phyloP scores from a whole-genome alignment of 1,284 basidiomycete species.

The Ustilago nuda region DNA sequence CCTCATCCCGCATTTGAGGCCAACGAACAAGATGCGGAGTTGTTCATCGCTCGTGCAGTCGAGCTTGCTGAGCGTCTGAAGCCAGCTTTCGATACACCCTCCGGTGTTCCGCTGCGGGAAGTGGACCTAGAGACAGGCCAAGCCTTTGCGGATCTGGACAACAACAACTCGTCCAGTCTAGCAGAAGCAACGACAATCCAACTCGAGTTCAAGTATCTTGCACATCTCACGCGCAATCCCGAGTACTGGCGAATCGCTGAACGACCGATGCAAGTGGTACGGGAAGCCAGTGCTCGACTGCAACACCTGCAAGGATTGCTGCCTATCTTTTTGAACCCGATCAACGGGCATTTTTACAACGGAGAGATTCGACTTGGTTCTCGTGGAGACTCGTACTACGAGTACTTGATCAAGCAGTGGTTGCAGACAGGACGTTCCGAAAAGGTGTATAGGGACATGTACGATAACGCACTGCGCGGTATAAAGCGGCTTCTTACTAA shows the following conservation, averaged over 20 bases:
- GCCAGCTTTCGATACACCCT: conserved; percentile 78
- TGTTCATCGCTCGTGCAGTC: conserved; percentile 70
- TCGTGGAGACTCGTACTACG: conserved; percentile 93
- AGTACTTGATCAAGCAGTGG: conserved; percentile 78
- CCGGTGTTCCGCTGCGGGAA: conserved; percentile 83
- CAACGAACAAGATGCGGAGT: conserved; percentile 51
- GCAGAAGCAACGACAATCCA: conserved; percentile 72
- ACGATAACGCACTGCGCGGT: conserved; percentile 82
- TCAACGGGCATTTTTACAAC: conserved; percentile 78
- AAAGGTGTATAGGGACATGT: conserved; percentile 85
- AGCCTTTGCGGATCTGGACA: conserved; percentile 78
- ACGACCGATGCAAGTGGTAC: conserved; percentile 63
- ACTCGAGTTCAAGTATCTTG: conserved; percentile 81
- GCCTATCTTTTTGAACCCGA: conserved; percentile 81
- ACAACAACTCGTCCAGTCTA: conserved; percentile 79
- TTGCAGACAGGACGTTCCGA: conserved; percentile 76
- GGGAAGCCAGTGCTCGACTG: conserved; percentile 19
- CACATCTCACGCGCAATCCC: conserved; percentile 79
- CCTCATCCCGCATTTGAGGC: conserved; percentile 45
- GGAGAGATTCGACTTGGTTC: conserved; percentile 89
- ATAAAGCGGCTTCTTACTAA: conserved; percentile 81
- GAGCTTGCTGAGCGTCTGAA: conserved; percentile 86
- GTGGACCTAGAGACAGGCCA: conserved; percentile 79
- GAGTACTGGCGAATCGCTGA: conserved; percentile 86
- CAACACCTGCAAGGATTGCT: conserved; percentile 78